Conservation (phyloP, 768 basidiomycete species). For the Rhizopogon sp. region DNA sequence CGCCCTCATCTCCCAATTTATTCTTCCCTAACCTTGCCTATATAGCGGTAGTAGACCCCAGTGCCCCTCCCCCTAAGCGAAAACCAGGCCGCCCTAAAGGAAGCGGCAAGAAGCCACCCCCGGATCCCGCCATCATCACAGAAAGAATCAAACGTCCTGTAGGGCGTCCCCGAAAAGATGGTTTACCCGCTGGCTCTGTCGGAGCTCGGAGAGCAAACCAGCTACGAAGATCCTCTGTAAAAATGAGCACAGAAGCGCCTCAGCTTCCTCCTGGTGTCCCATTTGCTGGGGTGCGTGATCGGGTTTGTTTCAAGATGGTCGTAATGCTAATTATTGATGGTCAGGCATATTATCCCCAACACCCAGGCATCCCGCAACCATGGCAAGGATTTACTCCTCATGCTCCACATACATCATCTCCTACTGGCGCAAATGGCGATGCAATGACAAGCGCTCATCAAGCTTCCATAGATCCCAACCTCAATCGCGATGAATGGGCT, state of each 20-base stretch:
- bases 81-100: constrained; percentile 76
- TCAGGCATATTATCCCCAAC: constrained; percentile 28
- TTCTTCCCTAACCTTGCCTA: constrained; percentile 5
- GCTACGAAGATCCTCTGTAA: constrained; percentile 34
- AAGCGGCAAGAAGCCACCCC: constrained; percentile 63
- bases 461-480: constrained; percentile 43
- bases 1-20: background rate
- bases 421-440: constrained; percentile 17
- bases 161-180: constrained; percentile 77
- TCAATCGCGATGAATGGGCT: constrained; percentile 61
- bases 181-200: constrained; percentile 72
- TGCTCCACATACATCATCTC: constrained; percentile 20
- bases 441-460: constrained; percentile 14
- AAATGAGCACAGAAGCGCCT: constrained; percentile 13
- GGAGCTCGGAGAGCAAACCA: constrained; percentile 38
- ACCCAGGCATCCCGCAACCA: constrained; percentile 25
- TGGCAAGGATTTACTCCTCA: constrained; percentile 25
- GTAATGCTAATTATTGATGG: constrained; percentile 3
- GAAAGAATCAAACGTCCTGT: constrained; percentile 73
- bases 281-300: constrained; percentile 23
- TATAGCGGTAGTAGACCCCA: constrained; percentile 23
- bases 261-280: constrained; percentile 24
- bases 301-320: background rate
- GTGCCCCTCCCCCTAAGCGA: constrained; percentile 45
- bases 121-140: constrained; percentile 32